These are phyloP conservation scores for Camellia japonica DNA, from an alignment of 148 eudicot species.

Conservation along the genomic window DNA sequence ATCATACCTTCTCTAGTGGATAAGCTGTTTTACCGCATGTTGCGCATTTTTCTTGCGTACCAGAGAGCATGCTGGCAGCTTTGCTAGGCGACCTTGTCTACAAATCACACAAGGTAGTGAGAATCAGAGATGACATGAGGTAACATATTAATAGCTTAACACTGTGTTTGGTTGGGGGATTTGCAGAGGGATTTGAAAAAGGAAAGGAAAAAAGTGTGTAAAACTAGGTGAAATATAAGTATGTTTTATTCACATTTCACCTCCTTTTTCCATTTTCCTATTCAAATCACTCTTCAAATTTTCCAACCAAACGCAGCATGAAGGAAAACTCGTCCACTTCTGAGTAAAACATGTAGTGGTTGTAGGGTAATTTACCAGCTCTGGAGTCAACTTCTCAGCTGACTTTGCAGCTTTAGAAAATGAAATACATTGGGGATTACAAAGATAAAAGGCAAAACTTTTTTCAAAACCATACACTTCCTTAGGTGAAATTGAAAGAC, in stretches of 20 bases:
- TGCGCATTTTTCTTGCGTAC: constrained; percentile 91
- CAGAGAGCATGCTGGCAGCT: constrained; percentile 89
- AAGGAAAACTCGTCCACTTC: background rate
- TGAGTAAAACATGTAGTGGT: background rate
- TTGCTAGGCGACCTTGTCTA: constrained; percentile 84
- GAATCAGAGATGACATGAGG: background rate
- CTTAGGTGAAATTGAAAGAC: constrained; percentile 1
- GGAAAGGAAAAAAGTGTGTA: too few relatives aligned
- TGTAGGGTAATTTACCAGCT: constrained; percentile 53
- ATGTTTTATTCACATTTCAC: too few relatives aligned
- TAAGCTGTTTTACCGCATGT: constrained; percentile 90
- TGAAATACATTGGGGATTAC: constrained; percentile 9
- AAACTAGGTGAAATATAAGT: too few relatives aligned
- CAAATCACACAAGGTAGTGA: constrained; percentile 15
- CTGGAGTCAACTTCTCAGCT: constrained; percentile 64
- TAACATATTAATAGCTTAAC: background rate
- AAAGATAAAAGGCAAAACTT: background rate
- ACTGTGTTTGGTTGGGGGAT: too few relatives aligned
- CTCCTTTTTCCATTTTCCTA: too few relatives aligned
- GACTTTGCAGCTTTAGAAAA: constrained; percentile 61
- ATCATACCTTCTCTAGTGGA: constrained; percentile 79
- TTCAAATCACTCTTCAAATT: too few relatives aligned
- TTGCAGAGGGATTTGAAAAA: too few relatives aligned
- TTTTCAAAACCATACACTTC: background rate
- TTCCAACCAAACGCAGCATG: too few relatives aligned